phyloP scores from a whole-genome alignment of 2,329 filamentous ascomycete genomes.

The Monosporascus sp. region DNA sequence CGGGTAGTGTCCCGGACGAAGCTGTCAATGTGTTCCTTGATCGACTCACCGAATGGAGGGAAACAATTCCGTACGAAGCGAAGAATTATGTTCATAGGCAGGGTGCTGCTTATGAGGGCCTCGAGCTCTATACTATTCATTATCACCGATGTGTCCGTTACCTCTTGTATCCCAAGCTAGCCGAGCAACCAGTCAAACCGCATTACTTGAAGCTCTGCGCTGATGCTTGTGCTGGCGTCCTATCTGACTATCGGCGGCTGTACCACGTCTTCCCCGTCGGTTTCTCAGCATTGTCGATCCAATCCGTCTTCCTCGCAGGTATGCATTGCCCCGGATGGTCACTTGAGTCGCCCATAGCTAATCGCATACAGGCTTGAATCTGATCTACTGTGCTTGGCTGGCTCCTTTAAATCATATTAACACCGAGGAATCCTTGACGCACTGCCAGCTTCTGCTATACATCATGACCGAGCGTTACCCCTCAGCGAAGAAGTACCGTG shows the following conservation, averaged over 20 bases:
- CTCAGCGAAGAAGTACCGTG: constrained; percentile 26
- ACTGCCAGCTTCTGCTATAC: constrained; percentile 26
- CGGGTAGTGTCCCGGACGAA: constrained; percentile 16
- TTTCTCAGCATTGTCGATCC: constrained; percentile 26
- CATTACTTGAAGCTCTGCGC: constrained; percentile 22
- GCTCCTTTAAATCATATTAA: constrained; percentile 17
- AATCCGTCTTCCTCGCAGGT: constrained; percentile 26
- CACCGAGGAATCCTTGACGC: constrained; percentile 20
- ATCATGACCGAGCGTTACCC: constrained; percentile 28
- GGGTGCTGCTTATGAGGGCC: constrained; percentile 21
- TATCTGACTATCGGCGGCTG: constrained; percentile 20
- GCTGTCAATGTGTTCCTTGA: constrained; percentile 19
- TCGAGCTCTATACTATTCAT: constrained; percentile 25
- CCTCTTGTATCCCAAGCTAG: constrained; percentile 23
- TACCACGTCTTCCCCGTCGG: constrained; percentile 26
- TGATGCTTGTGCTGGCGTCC: constrained; percentile 23
- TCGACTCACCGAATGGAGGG: constrained; percentile 20
- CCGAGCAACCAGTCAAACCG: constrained; percentile 21
- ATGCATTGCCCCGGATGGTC: not conserved
- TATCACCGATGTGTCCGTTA: constrained; percentile 24
- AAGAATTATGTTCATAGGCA: constrained; percentile 20
- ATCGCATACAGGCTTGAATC: constrained; percentile 17
- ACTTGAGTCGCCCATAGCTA: not conserved
- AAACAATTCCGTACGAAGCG: constrained; percentile 21
- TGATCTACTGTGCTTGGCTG: constrained; percentile 25